A percentile compares a stretch with the other conserved stretches of the same genome.
Evolutionary conservation across 2,329 filamentous ascomycete species (phyloP).

Genomic region (Penicillium sp.): DNA sequence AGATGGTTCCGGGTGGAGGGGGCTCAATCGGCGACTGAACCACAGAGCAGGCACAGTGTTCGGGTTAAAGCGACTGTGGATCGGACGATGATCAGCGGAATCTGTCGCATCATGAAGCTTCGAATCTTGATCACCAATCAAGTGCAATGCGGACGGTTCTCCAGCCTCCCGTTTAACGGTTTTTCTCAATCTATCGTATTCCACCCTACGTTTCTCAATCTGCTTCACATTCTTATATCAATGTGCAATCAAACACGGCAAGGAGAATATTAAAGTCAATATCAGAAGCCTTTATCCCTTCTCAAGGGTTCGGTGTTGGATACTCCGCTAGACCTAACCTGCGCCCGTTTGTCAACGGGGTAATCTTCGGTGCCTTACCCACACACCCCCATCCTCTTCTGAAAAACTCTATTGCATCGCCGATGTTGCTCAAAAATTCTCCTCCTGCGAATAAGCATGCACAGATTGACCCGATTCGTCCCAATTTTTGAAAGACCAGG

Average conservation of each 20-base stretch:
- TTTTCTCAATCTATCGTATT: not conserved
- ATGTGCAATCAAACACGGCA: conserved; percentile 5
- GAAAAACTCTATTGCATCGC: not conserved
- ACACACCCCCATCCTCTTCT: conserved; percentile 1
- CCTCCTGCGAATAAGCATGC: not conserved
- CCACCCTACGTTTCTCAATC: not conserved
- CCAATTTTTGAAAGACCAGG: not conserved
- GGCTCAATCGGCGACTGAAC: not conserved
- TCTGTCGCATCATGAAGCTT: conserved; percentile 16
- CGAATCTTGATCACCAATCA: conserved; percentile 11
- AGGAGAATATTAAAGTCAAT: conserved; percentile 6
- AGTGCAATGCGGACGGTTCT: conserved; percentile 5
- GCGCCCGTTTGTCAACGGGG: conserved; percentile 13
- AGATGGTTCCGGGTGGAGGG: conserved; percentile 1
- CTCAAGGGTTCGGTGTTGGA: not conserved
- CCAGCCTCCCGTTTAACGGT: conserved; percentile 2
- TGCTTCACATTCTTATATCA: not conserved
- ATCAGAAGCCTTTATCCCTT: not conserved
- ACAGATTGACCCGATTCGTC: conserved; percentile 1
- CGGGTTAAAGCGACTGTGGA: conserved; percentile 17
- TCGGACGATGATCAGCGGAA: conserved; percentile 18
- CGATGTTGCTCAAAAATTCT: not conserved
- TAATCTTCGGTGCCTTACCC: conserved; percentile 13
- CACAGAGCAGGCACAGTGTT: not conserved
- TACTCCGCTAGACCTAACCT: conserved; percentile 1